phyloP scores from a whole-genome alignment of 345 rosid species.

The Eucalyptus shirleyi region DNA sequence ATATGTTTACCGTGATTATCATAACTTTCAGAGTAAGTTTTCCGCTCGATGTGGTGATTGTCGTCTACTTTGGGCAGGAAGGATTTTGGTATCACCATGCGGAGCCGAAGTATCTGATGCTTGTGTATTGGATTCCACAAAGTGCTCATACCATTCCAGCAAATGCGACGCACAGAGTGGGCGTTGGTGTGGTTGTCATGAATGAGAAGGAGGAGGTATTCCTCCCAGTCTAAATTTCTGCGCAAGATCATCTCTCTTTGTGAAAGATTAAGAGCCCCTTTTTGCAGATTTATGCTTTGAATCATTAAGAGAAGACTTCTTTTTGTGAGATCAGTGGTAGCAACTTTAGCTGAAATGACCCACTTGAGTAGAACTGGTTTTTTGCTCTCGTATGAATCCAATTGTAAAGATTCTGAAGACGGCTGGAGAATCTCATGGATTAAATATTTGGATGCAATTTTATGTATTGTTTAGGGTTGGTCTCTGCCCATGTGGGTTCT shows the following conservation, averaged over 20 bases:
- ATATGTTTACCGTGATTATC: background rate
- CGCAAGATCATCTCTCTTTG: background rate
- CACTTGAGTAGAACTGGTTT: background rate
- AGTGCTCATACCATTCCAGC: conserved; percentile 54
- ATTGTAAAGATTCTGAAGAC: background rate
- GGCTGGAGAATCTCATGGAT: background rate
- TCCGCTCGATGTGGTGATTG: background rate
- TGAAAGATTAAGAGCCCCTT: background rate
- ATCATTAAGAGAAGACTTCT: background rate
- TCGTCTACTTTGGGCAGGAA: conserved; percentile 33
- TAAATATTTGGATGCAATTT: background rate
- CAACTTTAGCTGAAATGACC: background rate
- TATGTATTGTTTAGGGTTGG: background rate
- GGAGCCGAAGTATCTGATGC: conserved; percentile 74
- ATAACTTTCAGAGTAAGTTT: background rate
- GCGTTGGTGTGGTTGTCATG: conserved; percentile 70
- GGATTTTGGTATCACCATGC: conserved; percentile 96
- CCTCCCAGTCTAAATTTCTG: background rate
- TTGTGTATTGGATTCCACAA: conserved; percentile 70
- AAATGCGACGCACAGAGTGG: conserved; percentile 82
- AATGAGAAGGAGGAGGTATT: conserved; percentile 70
- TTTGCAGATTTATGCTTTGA: background rate
- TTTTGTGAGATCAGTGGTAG: background rate
- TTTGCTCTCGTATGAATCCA: background rate
- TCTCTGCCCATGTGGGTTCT: background rate